phyloP scores from a whole-genome alignment of 768 basidiomycete species.

The Trametes meyenii region DNA sequence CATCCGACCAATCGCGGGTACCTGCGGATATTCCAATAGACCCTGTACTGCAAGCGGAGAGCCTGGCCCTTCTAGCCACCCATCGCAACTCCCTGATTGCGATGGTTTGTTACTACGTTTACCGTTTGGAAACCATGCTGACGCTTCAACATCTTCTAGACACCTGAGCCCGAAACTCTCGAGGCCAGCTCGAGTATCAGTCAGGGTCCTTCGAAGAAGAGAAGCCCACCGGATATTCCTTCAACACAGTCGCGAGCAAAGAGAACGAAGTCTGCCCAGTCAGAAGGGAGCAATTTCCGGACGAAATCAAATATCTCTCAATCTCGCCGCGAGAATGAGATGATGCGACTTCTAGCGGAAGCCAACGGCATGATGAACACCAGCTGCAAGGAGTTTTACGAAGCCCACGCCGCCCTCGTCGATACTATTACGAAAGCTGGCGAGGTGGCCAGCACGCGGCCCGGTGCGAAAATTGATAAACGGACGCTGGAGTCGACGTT shows the following conservation, averaged over 20 bases:
- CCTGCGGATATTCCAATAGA: constrained; percentile 12
- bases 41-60: background rate
- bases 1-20: background rate
- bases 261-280: constrained; percentile 16
- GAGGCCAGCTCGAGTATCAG: background rate
- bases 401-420: constrained; percentile 66
- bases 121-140: background rate
- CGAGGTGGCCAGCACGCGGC: constrained; percentile 70
- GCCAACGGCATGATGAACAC: constrained; percentile 69
- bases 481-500: constrained; percentile 66
- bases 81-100: constrained; percentile 9
- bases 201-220: constrained; percentile 9
- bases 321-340: constrained; percentile 79
- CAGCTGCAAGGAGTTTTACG: constrained; percentile 69
- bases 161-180: constrained; percentile 9
- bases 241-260: constrained; percentile 17
- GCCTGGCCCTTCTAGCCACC: background rate
- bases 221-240: constrained; percentile 13
- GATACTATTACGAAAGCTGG: constrained; percentile 57
- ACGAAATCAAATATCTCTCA: constrained; percentile 71
- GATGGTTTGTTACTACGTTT: constrained; percentile 8
- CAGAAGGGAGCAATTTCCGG: constrained; percentile 19
- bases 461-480: constrained; percentile 72
- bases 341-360: constrained; percentile 64
- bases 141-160: background rate